Percentiles rank a stretch among this genome's conserved stretches.
Conservation (phyloP, 129 eudicot species). For the Tagetes patula region DNA sequence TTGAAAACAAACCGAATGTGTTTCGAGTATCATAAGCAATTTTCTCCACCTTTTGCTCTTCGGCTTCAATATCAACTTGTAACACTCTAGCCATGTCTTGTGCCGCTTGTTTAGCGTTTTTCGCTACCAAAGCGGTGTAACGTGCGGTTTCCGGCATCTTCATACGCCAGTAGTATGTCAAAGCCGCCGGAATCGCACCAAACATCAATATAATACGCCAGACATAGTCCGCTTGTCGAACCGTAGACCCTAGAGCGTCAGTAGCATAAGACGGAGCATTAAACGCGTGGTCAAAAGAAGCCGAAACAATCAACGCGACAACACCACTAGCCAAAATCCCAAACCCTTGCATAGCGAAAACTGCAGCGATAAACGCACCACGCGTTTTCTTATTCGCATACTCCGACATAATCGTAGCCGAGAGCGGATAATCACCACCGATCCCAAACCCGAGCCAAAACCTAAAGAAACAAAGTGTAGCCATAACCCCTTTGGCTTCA, state of each 20-base stretch:
- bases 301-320: constrained; percentile 36
- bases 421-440: constrained; percentile 60
- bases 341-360: constrained; percentile 66
- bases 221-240: constrained; percentile 45
- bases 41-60: constrained; percentile 32
- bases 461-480: constrained; percentile 53
- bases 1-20: constrained; percentile 44
- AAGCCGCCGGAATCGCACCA: constrained; percentile 52
- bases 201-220: constrained; percentile 57
- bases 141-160: constrained; percentile 64
- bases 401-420: constrained; percentile 64
- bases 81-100: constrained; percentile 51
- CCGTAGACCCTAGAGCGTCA: constrained; percentile 29
- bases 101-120: constrained; percentile 53
- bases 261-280: constrained; percentile 28
- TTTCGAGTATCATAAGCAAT: constrained; percentile 10
- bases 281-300: constrained; percentile 35
- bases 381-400: constrained; percentile 55
- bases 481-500: constrained; percentile 39
- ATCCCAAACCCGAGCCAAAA: constrained; percentile 70
- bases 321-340: constrained; percentile 54
- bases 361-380: constrained; percentile 60
- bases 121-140: constrained; percentile 57
- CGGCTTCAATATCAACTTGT: constrained; percentile 41
- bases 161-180: constrained; percentile 56